Base-by-base conservation (phyloP, 1,284 basidiomycete genomes). In the Marasmius oreades region DNA sequence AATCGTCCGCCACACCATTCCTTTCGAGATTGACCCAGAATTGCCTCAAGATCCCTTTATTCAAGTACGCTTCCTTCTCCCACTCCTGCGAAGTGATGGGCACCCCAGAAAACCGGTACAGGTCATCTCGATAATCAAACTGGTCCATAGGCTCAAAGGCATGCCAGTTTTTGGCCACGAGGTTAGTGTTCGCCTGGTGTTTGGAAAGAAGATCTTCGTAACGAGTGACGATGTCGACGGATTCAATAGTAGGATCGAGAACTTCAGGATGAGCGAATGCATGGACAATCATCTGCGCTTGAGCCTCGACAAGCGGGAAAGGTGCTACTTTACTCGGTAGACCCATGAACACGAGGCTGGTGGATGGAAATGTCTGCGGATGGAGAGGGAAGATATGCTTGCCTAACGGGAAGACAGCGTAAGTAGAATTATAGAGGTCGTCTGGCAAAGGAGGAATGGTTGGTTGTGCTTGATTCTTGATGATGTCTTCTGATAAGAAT, bases 241-340 rank as follows among this genome's bases (percentile, higher is more conserved):
- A 70, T 63, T 86, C 86, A 31, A 69, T 63, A 4, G 70, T 70
- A 34, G 69, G 55, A 61, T 88, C 77, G 10, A 90, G 69, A 24
- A 74, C 65, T 12, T 68, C 64, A 0, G 82, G 82, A 44, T 82
- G 64, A 7, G 70, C 71, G 60, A 88, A 85, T 0, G 77, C 80
- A 22, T 75, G 73, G 16, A 83, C 65, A 7, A 82, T 74, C 3
- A 82, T 83, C 0, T 75, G 78, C 3, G 84, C 83, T 67, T 92
- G 89, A 0, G 80, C 82, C 66, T 92, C 88, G 44, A 83, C 74
- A 0, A 88, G 62, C 0, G 87, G 86, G 51, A 91, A 76, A 1
- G 88, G 89, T 0, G 74, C 76, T 22, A 88, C 79, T 26, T 71
- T 72, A 23, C 76, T 69, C 0, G 76, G 77, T 3, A 91, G 77